Evolutionary conservation across 2,329 filamentous ascomycete genomes (phyloP), one percentile per base, ranked within the genome.

Genomic region (Fusarium devonianum): DNA sequence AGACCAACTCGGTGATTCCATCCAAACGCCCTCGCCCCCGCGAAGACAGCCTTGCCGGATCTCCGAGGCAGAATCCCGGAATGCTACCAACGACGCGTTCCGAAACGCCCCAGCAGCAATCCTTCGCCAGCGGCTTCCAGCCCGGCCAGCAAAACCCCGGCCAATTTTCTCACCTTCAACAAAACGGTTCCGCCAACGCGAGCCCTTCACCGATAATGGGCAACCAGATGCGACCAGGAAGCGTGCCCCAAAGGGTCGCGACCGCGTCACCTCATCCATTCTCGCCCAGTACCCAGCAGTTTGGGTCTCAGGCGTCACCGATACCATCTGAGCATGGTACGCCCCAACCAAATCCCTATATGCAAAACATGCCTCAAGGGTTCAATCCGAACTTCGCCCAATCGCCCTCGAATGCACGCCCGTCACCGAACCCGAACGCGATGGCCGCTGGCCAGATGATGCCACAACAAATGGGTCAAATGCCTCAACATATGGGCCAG

Each of bases 181-280:
- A 88, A 60, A 88, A 89, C 65, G 87, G 87, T 40, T 92, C 91
- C 4, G 82, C 85, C 39, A 94, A 92, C 71, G 88, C 90, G 53
- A 96, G 91, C 28, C 93, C 93, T 9, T 97, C 94, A 6, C 94
- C 94, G 19, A 93, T 95, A 56, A 92, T 97, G 84, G 84, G 85
- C 54, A 92, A 88, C 68, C 92, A 95, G 66, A 78, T 87, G 69
- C 83, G 85, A 55, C 82, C 86, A 23, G 84, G 89, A 67, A 82
- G 82, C 64, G 85, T 88, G 11, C 86, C 87, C 28, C 89, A 92
- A 68, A 80, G 92, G 66, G 90, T 97, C 71, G 88, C 92, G 59
- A 97, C 93, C 34, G 88, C 91, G 32, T 97, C 94, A 22, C 93
- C 94, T 4, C 93, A 94, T 71, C 90, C 91, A 1, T 96, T 95